phyloP scores from a whole-genome alignment of 306 rosid species.

The Cucumis hystrix region DNA sequence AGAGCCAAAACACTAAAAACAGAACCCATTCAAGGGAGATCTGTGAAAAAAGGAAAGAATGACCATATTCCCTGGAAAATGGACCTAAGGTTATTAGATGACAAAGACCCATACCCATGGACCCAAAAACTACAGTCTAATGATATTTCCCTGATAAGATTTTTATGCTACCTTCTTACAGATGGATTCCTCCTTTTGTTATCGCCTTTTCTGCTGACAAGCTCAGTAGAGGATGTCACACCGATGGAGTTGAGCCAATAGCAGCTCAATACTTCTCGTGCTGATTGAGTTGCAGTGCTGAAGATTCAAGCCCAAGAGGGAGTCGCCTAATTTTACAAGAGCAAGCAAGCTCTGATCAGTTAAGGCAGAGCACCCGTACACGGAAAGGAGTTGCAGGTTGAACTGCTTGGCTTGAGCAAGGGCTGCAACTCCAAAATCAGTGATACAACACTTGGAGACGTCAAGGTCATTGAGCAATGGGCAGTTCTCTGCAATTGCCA shows the following conservation, averaged over 20 bases:
- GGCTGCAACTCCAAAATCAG: constrained; percentile 57
- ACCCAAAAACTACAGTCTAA: constrained; percentile 63
- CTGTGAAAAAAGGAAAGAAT: constrained; percentile 38
- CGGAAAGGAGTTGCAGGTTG: constrained; percentile 55
- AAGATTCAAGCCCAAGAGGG: constrained; percentile 68
- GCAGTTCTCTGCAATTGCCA: constrained; percentile 51
- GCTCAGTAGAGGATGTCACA: constrained; percentile 67
- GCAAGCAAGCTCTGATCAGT: constrained; percentile 58
- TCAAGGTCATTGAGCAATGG: constrained; percentile 59
- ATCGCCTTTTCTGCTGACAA: neutral
- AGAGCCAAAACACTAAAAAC: constrained; percentile 45
- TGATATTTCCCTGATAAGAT: constrained; percentile 22
- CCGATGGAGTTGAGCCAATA: constrained; percentile 50
- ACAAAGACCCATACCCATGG: constrained; percentile 39
- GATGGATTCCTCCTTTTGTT: constrained; percentile 1
- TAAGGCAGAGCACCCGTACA: constrained; percentile 48
- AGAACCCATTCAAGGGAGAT: constrained; percentile 39
- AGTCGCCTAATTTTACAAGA: constrained; percentile 40
- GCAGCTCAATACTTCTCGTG: constrained; percentile 33
- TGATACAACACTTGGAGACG: constrained; percentile 54
- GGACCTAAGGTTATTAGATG: constrained; percentile 30
- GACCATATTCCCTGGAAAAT: constrained; percentile 66
- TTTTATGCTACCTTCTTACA: constrained; percentile 11
- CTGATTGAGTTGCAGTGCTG: constrained; percentile 58
- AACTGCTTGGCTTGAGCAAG: constrained; percentile 34